Evolutionary conservation across 164 flowering plant genomes (phyloP).

Genomic region (Macadamia integrifolia): DNA sequence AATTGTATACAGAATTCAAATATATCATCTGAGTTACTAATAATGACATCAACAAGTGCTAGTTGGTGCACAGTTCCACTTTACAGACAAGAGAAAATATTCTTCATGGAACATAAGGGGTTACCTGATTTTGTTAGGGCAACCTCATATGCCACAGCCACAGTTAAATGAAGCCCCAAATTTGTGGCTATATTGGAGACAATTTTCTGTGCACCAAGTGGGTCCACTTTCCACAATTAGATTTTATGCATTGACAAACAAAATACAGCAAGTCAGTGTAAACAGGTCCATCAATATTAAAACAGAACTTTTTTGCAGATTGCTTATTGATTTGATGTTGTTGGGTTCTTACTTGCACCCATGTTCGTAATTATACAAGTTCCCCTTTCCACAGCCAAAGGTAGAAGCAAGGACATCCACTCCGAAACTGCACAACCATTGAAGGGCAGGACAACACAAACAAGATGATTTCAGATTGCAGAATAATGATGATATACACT

Average conservation of each 20-base stretch:
- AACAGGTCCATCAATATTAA: not conserved
- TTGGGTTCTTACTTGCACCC: conserved; percentile 76
- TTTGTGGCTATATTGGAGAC: conserved; percentile 57
- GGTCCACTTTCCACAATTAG: conserved; percentile 50
- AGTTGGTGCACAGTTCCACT: not conserved
- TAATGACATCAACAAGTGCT: not conserved
- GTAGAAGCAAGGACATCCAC: conserved; percentile 80
- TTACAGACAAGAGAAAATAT: not conserved
- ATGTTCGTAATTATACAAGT: conserved; percentile 86
- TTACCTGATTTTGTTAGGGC: conserved; percentile 37
- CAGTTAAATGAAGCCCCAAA: conserved; percentile 56
- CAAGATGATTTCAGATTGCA: not conserved
- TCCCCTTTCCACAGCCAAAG: conserved; percentile 78
- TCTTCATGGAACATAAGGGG: not conserved
- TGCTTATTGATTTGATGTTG: not conserved
- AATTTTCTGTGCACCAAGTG: conserved; percentile 74
- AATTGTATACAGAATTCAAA: no score
- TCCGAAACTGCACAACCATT: conserved; percentile 54
- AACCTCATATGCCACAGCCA: conserved; percentile 78
- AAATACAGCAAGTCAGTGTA: not conserved
- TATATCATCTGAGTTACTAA: no score
- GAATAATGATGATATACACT: not conserved
- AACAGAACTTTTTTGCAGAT: not conserved
- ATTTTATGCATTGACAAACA: not conserved
- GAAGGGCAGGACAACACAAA: not conserved